A percentile compares a stretch with the other conserved stretches of the same genome.
These are phyloP conservation scores for Fusarium sp. DNA, from an alignment of 2,329 filamentous ascomycete genomes.

Conservation along the genomic window DNA sequence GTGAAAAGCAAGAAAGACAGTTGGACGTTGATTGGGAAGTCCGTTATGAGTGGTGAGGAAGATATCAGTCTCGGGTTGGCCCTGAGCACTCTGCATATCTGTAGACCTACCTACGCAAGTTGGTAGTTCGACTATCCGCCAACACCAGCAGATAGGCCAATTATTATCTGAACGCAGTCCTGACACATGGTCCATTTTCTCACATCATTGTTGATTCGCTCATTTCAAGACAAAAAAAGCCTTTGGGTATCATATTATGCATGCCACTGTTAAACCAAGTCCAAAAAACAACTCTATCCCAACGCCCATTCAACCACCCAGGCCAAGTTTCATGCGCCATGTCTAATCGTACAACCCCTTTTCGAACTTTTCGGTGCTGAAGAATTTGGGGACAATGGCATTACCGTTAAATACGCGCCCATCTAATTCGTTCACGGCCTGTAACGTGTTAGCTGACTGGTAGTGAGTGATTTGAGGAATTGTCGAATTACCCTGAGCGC, in stretches of 20 bases:
- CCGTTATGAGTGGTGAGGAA: background rate
- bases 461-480: background rate
- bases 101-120: background rate
- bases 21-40: background rate
- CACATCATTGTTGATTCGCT: background rate
- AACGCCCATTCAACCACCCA: background rate
- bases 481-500: slow-evolving; percentile 76
- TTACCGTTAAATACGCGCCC: slow-evolving; percentile 92
- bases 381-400: slow-evolving; percentile 84
- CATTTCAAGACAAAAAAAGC: background rate
- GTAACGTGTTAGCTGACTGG: slow-evolving; percentile 11
- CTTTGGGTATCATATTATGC: slow-evolving; percentile 14
- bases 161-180: background rate
- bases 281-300: background rate
- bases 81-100: background rate
- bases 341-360: slow-evolving; percentile 62
- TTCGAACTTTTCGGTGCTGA: slow-evolving; percentile 85
- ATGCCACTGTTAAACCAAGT: background rate
- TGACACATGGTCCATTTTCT: background rate
- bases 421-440: slow-evolving; percentile 91
- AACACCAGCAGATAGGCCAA: background rate
- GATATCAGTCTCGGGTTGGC: background rate
- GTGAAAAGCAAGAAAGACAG: background rate
- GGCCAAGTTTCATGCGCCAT: background rate
- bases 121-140: background rate